Evolutionary conservation across 768 basidiomycete genomes (phyloP).

Genomic region (Paxillus rubicundulus): DNA sequence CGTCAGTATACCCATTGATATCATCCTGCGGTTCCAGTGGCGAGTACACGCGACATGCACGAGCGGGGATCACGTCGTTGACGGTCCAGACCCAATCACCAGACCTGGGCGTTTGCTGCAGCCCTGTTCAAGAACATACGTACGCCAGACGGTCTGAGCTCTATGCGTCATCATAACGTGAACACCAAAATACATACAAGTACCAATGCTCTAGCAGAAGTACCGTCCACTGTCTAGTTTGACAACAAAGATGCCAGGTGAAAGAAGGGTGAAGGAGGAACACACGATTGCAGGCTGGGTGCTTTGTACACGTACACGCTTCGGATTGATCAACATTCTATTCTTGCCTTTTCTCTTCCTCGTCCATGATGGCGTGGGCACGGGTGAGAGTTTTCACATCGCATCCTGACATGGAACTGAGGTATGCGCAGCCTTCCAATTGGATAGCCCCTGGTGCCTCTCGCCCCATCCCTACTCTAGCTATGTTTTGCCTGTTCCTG

Average conservation of each 20-base stretch:
- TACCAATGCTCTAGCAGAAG: neutral
- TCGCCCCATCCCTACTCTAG: conserved; percentile 5
- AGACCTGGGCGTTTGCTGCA: too few relatives aligned
- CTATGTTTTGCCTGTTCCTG: conserved; percentile 17
- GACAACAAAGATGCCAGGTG: neutral
- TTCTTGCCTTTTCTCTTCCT: neutral
- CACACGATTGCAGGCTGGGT: conserved; percentile 2
- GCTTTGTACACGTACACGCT: conserved; percentile 7
- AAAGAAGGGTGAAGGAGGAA: neutral
- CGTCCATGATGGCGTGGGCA: neutral
- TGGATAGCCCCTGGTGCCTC: conserved; percentile 1
- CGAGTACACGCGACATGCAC: neutral
- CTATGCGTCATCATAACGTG: neutral
- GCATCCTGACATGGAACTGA: conserved; percentile 21
- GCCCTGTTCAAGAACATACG: too few relatives aligned
- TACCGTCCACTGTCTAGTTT: neutral
- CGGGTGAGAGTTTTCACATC: neutral
- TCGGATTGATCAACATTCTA: neutral
- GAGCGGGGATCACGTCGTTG: neutral
- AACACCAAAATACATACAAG: neutral
- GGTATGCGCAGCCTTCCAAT: conserved; percentile 11
- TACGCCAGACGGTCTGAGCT: neutral
- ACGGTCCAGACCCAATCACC: too few relatives aligned
- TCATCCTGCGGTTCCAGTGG: too few relatives aligned
- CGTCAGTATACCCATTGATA: too few relatives aligned